Evolutionary conservation across 2,329 filamentous ascomycete genomes (phyloP), one percentile per base, ranked within the genome.

Genomic region (Catunica adiposa): DNA sequence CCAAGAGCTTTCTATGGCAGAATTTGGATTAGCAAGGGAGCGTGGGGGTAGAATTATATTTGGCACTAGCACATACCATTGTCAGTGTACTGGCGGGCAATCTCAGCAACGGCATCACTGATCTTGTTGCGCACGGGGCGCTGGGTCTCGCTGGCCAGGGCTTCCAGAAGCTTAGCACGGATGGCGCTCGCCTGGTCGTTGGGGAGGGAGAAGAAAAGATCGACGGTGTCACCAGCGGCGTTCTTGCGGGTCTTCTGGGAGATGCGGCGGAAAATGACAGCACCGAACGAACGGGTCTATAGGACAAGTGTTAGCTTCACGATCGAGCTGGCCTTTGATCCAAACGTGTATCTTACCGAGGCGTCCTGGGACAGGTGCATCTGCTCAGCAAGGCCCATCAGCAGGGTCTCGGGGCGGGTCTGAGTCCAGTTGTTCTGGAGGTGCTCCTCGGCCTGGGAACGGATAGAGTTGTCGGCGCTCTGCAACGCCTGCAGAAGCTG

Each of bases 351-450:
- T 63, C 69, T 55, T 76, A 92, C 87, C 58, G 79, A 75, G 62
- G 80, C 73, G 65, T 90, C 82, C 62, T 80, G 78, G n/a, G 85
- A 81, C 61, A 78, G 81, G 64, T 86, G 82, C 63, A 95, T 82
- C 71, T 97, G 90, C 72, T 97, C 92, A 42, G 85, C 89, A 63
- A 98, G 73, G 61, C 89, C 92, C 84, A 97, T 92, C 66, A 98
- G 73, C 62, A 97, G 75, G 63, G 94, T 77, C 64, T 96, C 89
- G 37, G 92, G 89, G 59, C 85, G 80, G 57, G 80, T 77, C 60
- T 74, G 73, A 37, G 89, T 85, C 92, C 92, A 98, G 75, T 89
- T 89, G 70, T 80, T 86, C 68, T 88, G 86, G 60, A 98, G 74
- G 68, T 89, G 84, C 61, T 94, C 87, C 70, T 98, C 92, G 54